Percentiles rank a stretch among this genome's conserved stretches.
Evolutionary conservation across 176 grass and related monocot species (phyloP).

Genomic region (Thinopyrum elongatum): DNA sequence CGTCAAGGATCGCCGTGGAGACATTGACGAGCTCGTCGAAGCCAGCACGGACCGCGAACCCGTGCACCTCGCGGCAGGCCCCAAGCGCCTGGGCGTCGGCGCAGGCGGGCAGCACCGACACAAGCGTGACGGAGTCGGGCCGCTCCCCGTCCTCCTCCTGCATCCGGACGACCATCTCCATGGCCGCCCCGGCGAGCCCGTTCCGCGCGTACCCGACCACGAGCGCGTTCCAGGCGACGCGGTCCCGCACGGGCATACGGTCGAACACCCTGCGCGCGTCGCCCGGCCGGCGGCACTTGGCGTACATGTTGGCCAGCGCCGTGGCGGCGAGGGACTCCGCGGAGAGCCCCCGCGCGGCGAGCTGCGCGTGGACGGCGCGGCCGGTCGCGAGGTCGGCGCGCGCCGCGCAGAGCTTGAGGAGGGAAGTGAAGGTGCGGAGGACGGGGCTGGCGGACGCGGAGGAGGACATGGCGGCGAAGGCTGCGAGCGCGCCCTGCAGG

Average conservation of each 20-base stretch:
- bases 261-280: conserved; percentile 54
- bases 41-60: conserved; percentile 26
- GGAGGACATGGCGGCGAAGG: conserved; percentile 39
- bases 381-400: conserved; percentile 25
- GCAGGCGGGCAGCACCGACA: conserved; percentile 39
- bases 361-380: conserved; percentile 27
- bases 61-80: conserved; percentile 34
- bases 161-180: conserved; percentile 44
- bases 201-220: conserved; percentile 45
- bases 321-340: conserved; percentile 13
- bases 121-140: conserved; percentile 46
- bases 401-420: conserved; percentile 41
- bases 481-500: conserved; percentile 9
- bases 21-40: conserved; percentile 46
- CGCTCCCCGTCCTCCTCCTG: conserved; percentile 32
- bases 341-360: conserved; percentile 3
- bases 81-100: not conserved
- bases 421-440: conserved; percentile 43
- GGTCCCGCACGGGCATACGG: conserved; percentile 39
- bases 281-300: conserved; percentile 30
- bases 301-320: conserved; percentile 22
- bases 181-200: conserved; percentile 19
- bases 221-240: conserved; percentile 57
- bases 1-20: conserved; percentile 47
- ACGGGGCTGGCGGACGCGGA: conserved; percentile 13